Conservation (phyloP, 768 basidiomycete species). For the Tephrocybe sp. region DNA sequence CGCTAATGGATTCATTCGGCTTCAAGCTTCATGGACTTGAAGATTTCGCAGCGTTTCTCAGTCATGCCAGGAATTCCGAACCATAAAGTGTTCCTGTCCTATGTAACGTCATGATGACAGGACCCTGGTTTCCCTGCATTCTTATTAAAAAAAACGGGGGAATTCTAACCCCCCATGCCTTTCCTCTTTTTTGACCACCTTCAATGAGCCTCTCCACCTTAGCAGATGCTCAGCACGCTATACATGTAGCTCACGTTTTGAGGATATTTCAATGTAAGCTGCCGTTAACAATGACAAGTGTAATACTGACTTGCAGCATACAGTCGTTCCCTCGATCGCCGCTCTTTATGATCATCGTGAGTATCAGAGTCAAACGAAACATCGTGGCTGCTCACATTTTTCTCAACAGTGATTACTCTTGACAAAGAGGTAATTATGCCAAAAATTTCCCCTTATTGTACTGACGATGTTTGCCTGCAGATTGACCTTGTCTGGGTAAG, state of each 20-base stretch:
- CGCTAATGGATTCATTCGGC: neutral
- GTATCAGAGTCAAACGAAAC: neutral
- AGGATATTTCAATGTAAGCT: slow-evolving; percentile 23
- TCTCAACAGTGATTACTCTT: slow-evolving; percentile 24
- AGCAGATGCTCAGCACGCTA: neutral
- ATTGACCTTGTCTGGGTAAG: slow-evolving; percentile 28
- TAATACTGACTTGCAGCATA: neutral
- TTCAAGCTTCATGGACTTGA: too few species aligned
- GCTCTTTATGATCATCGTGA: slow-evolving; percentile 25
- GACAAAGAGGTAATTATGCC: slow-evolving; percentile 21
- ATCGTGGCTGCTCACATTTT: neutral
- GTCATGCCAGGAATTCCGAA: neutral
- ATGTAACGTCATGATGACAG: neutral
- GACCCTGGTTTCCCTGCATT: neutral
- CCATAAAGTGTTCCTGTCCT: neutral
- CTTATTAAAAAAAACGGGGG: neutral
- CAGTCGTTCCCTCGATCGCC: slow-evolving; percentile 20
- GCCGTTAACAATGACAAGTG: neutral
- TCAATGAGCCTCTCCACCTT: slow-evolving; percentile 2
- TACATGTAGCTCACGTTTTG: slow-evolving; percentile 12
- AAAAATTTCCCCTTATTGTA: neutral
- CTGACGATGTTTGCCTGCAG: slow-evolving; percentile 6
- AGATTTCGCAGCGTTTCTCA: too few species aligned
- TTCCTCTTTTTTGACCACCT: slow-evolving; percentile 1
- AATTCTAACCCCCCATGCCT: neutral